Conservation (phyloP, 2,329 filamentous ascomycete genomes). For the Xylariales sp. region DNA sequence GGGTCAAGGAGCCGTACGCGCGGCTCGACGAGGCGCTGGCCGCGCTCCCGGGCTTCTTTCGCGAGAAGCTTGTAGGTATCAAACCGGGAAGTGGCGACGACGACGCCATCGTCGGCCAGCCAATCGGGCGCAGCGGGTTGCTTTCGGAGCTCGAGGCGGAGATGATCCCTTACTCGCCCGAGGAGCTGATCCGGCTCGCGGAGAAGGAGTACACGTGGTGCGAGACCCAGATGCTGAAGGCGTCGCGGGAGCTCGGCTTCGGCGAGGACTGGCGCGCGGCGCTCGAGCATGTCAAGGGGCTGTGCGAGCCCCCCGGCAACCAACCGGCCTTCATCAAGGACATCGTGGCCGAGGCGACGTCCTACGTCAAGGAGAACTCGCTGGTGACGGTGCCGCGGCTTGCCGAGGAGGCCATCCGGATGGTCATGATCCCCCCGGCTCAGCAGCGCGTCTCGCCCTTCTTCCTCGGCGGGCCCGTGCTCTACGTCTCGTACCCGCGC, state of each 20-base stretch:
- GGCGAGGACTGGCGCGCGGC: constrained; percentile 45
- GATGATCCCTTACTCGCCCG: constrained; percentile 54
- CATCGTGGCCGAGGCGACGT: constrained; percentile 45
- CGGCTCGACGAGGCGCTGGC: constrained; percentile 32
- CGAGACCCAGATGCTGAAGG: constrained; percentile 47
- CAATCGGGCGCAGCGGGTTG: constrained; percentile 48
- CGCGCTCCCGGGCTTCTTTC: constrained; percentile 29
- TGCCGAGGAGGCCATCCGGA: constrained; percentile 48
- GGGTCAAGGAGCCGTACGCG: constrained; percentile 42
- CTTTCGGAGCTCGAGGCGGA: constrained; percentile 49
- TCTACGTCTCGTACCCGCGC: constrained; percentile 54
- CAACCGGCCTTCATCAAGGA: constrained; percentile 48
- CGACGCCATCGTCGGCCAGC: constrained; percentile 52
- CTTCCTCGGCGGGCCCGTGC: constrained; percentile 50
- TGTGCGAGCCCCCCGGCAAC: constrained; percentile 47
- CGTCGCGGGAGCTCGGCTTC: constrained; percentile 43
- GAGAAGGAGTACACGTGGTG: constrained; percentile 52
- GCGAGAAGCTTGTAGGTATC: constrained; percentile 38
- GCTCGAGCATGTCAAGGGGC: constrained; percentile 51
- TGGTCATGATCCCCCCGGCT: constrained; percentile 52
- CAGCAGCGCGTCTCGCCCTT: constrained; percentile 53
- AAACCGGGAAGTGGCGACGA: constrained; percentile 32
- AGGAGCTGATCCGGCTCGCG: constrained; percentile 49
- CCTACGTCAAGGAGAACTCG: constrained; percentile 48
- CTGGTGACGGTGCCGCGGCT: constrained; percentile 51